These are phyloP conservation scores for Huntiella abstrusa DNA, from an alignment of 2,329 filamentous ascomycete species.

Conservation along the genomic window DNA sequence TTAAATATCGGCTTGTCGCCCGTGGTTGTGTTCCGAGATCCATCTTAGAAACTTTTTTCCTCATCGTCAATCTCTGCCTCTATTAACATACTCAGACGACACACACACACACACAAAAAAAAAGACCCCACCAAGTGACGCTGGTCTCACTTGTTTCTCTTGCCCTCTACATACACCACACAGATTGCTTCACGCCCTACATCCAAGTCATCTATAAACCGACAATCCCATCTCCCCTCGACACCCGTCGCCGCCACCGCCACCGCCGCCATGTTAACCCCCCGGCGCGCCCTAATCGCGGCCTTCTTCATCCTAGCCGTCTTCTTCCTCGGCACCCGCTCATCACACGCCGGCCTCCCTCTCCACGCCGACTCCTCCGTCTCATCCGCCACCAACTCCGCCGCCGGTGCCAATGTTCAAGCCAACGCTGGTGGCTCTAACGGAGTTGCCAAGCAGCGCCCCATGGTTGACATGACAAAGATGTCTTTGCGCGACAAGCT, in stretches of 20 bases:
- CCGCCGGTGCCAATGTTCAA: constrained; percentile 13
- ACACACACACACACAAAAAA: too few species aligned
- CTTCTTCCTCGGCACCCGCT: constrained; percentile 49
- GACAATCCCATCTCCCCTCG: not conserved
- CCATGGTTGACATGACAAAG: constrained; percentile 49
- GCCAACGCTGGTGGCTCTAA: constrained; percentile 11
- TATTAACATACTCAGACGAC: too few species aligned
- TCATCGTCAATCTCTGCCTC: too few species aligned
- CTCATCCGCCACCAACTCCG: constrained; percentile 9
- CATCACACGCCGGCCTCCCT: constrained; percentile 15
- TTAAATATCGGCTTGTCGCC: too few species aligned
- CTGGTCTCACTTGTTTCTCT: not conserved
- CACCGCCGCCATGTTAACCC: constrained; percentile 48
- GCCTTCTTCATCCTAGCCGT: constrained; percentile 50
- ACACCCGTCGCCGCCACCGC: too few species aligned
- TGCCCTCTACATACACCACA: not conserved
- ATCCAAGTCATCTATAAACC: not conserved
- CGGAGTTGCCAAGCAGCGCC: constrained; percentile 30
- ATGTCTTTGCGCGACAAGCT: constrained; percentile 65
- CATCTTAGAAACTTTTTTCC: too few species aligned
- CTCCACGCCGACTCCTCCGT: constrained; percentile 17
- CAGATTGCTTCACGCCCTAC: not conserved
- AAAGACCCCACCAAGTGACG: not conserved
- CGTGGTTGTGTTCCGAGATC: too few species aligned
- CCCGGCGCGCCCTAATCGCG: constrained; percentile 53